Base-by-base conservation (phyloP, 2,329 filamentous ascomycete genomes). In the Thielaviopsis populi region DNA sequence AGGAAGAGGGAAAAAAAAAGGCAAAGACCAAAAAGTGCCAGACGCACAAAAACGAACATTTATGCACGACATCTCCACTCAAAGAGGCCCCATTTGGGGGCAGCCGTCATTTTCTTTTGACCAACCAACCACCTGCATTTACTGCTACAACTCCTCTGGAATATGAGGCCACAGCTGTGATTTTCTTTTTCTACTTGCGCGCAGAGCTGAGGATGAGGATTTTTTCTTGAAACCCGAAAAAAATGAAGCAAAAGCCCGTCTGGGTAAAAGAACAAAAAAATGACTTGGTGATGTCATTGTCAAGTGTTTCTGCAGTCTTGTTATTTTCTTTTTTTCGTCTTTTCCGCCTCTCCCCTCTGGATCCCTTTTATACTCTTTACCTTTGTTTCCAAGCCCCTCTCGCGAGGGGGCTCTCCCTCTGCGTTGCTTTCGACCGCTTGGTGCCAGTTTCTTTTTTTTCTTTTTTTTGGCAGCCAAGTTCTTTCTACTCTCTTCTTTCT, bases 101-200 rank as follows among this genome's bases (percentile, higher is more conserved):
- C 54, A 37, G 15, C 46, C n/a, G 27, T 59, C 17, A 42, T 60
- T 42, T 63, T 56, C 33, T 61, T 42, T 48, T 27, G 33, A 24
- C 46, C 30, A 41, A 60, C 62, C 62, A 64, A 64, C 62, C 56
- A 60, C 43, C 62, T 40, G 56, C 30, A 64, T 60, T 64, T 61
- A 46, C 33, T 63, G 46, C 43, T 42, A 62, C 30, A 11, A 27
- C 22, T 24, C 59, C 41, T 65, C 63, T 65, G 63, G 56, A 65
- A 65, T 48, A 65, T 62, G 60, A 64, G 56, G 37, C 41, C 33
- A 30, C 24, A 3, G 50, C 27, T 33, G 50, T 56, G 43, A 3
- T 61, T 42, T 59, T 41, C 24, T 22, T 17, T 22, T 40, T 11
- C 42, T 24, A 37, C 30, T 30, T 42, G 41, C 37, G 41, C 22